Base-by-base conservation (phyloP, 2,329 filamentous ascomycete species). In the Metarhizium album region DNA sequence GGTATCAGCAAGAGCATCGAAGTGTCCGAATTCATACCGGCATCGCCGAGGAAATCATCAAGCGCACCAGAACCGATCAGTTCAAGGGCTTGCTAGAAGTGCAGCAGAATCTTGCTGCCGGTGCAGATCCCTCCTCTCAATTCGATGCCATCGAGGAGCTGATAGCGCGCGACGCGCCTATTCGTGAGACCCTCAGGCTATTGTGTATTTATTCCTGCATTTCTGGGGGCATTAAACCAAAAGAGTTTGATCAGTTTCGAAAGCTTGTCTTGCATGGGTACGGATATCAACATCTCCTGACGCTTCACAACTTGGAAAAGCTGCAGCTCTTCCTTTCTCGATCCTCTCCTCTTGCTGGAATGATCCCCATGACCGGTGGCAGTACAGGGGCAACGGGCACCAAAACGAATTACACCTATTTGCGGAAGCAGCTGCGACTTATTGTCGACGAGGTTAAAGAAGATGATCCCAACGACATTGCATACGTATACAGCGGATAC, bases 401-500 rank as follows among this genome's bases (percentile, higher is more conserved):
- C 22, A 89, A 90, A 66, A 95, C 90, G 11, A 96, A 97, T 65
- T 98, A 96, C 69, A 84, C 82, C 4, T 87, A 88, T 58, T 73
- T 97, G 4, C 85, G 94, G 50, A 95, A 93, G 65, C 83, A 84
- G 54, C 79, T 98, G 14, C 82, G 86, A 29, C 78, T 98, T 16
- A 95, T 96, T 63, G 86, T 96, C 51, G 93, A 98, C 64, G 93
- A 97, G 64, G 91, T 98, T 38, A 90, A 95, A 63, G 93, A 98
- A 67, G 84, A 93, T 53, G 86, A 94, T 45, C 93, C 93, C 2
- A 87, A 93, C 60, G 93, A 98, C 60, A 84, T 97, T 54, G 86
- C 90, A n/a, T 98, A 98, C 62, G 90, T 96, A 11, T 98, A 97
- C 69, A 95, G 88, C 56, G 94, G 93, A 48, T 98, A 97, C 64